Base-by-base conservation (phyloP, 495 filamentous ascomycete species). In the Bryoglossum gracile region DNA sequence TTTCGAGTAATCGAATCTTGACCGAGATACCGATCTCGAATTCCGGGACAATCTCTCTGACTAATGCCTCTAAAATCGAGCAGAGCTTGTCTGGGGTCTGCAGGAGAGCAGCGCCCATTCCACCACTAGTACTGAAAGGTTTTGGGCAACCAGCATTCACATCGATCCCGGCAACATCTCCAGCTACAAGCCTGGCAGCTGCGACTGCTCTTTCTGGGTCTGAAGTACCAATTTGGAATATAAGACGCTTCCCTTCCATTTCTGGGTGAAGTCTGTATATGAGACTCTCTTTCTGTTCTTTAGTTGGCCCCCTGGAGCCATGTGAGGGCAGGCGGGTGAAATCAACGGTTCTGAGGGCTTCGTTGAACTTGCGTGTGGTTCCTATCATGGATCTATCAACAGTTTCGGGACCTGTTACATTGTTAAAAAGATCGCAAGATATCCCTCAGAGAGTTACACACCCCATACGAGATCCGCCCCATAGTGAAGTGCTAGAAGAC, bases 111-210 rank as follows among this genome's bases (percentile, higher is more conserved):
- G 94, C 92, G 23, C 94, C 94, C 92, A 97, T 98, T 30, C 92
- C 94, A 28, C 87, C 84, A 48, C 72, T 73, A 9, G 89, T 94
- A 53, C 82, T 88, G 65, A 98, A 98, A 3, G 94, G 89, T 66
- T 97, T 98, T 0, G 92, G 92, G 64, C 92, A 98, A 4, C 92
- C 92, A 4, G 91, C 87, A 69, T 98, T 98, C 46, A 98, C 83
- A 64, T 97, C 92, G 50, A 98, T 96, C 32, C 94, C 92, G 0
- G 82, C 81, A 0, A 97, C 91, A 65, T 97, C 85, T 3, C 66
- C 73, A 0, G 88, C 94, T 8, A 98, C 84, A 4, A 95, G 60
- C 50, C 78, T 78, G 1, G 89, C 89, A 1, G 91, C 89, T 58
- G 82, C 70, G 0, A 97, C 89, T 4, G 94, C 92, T 16, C 78